Evolutionary conservation across 2,329 filamentous ascomycete species (phyloP), one percentile per base, ranked within the genome.

Genomic region (Cladophialophora chaetospira): DNA sequence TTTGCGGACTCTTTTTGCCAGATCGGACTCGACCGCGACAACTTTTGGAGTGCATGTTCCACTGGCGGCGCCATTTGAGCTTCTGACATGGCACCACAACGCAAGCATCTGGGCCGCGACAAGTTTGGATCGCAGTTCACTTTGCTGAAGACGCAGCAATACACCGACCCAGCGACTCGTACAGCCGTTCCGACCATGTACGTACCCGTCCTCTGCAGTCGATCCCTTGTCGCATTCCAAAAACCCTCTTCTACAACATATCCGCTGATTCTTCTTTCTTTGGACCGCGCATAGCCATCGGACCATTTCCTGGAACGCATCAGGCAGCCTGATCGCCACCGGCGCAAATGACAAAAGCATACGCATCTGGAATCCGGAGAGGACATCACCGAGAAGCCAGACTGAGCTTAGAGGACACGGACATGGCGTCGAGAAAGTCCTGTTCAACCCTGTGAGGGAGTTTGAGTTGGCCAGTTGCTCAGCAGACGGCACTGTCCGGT

Each of bases 231-330:
- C 43, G 9, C 13, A 25, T 28, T 40, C 23, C 29, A 42, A 13
- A 28, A 9, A 13, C 43, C 21, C 25, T 21, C 43, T 15, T 43
- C 29, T 42, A 25, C 50, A 19, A 46, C 44, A 38, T 66, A 35
- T 67, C 69, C 55, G 67, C 54, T 57, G 51, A 60, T 57, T 38
- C 46, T 42, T 40, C 57, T 23, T 38, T 17, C 48, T 44, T 49
- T n/a, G n/a, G n/a, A 23, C 17, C 31, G 8, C 25, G 28, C 55
- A 52, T 63, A 91, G 87, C 62, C 80, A 95, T 55, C 85, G 89
- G 36, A 87, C 88, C 1, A 86, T 97, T 63, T 87, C 89, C 35
- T 97, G 93, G 93, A 96, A 93, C 63, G 89, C 92, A 0, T 79
- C 89, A 0, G 91, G 93, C 29, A 88, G 84, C 6, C 79, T 94